Evolutionary conservation across 768 basidiomycete species (phyloP).

Genomic region (Asterophora lycoperdoides): DNA sequence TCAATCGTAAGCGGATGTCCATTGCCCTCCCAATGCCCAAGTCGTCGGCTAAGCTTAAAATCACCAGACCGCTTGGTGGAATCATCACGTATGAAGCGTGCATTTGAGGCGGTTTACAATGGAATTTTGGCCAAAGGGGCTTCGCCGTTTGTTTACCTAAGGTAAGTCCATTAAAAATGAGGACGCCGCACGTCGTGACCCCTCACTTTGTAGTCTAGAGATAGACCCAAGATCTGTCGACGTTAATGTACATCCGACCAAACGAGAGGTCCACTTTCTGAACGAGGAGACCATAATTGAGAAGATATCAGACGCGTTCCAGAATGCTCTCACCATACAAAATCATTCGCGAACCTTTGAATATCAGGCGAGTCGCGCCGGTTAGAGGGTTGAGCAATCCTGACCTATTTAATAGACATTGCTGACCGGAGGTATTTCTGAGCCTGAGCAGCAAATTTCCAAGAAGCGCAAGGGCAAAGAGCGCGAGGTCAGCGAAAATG

Average conservation of each 20-base stretch:
- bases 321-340: constrained; percentile 56
- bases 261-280: constrained; percentile 92
- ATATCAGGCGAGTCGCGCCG: constrained; percentile 50
- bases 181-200: constrained; percentile 1
- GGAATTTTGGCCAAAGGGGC: constrained; percentile 85
- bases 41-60: not conserved
- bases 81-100: constrained; percentile 78
- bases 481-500: constrained; percentile 22
- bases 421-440: constrained; percentile 48
- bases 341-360: constrained; percentile 67
- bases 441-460: constrained; percentile 21
- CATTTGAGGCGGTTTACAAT: constrained; percentile 82
- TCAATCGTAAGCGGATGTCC: constrained; percentile 75
- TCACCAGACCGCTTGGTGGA: constrained; percentile 85
- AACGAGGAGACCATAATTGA: constrained; percentile 86
- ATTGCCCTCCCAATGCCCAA: not conserved
- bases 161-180: constrained; percentile 42
- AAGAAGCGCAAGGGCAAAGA: constrained; percentile 42
- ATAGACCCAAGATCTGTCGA: constrained; percentile 88
- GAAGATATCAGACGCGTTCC: constrained; percentile 67
- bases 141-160: constrained; percentile 90
- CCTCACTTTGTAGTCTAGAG: constrained; percentile 48
- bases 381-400: not conserved
- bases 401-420: constrained; percentile 42
- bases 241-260: constrained; percentile 97